Percentiles rank a stretch among this genome's conserved stretches.
Conservation (phyloP, 768 basidiomycete genomes). For the Cystoderma amianthinum region DNA sequence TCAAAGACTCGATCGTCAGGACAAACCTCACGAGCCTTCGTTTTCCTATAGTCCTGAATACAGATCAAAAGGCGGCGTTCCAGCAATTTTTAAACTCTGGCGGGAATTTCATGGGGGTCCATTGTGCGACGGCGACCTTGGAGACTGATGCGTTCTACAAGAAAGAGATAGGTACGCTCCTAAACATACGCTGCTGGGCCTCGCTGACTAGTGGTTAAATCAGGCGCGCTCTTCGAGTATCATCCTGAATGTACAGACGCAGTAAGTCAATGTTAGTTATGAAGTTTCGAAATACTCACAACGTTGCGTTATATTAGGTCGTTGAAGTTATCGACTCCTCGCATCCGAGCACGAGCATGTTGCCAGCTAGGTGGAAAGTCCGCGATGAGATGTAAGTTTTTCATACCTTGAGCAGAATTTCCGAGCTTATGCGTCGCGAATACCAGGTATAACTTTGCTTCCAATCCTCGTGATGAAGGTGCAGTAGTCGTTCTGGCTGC, state of each 20-base stretch:
- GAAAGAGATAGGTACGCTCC: constrained; percentile 46
- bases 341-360: constrained; percentile 55
- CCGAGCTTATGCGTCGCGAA: neutral
- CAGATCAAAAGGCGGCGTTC: constrained; percentile 50
- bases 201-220: too few relatives aligned
- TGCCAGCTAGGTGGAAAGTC: constrained; percentile 48
- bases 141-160: constrained; percentile 49
- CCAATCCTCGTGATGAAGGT: constrained; percentile 59
- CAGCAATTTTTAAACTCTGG: constrained; percentile 59
- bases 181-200: too few relatives aligned
- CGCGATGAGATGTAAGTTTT: constrained; percentile 51
- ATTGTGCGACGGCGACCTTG: constrained; percentile 58
- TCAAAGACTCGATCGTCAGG: too few relatives aligned
- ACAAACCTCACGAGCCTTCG: too few relatives aligned
- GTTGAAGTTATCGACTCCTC: constrained; percentile 48
- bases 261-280: constrained; percentile 28
- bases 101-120: constrained; percentile 66
- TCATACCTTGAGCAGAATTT: neutral
- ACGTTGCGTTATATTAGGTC: too few relatives aligned
- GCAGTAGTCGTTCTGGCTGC: constrained; percentile 59
- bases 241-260: constrained; percentile 65
- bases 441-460: constrained; percentile 62
- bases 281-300: too few relatives aligned
- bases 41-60: constrained; percentile 50
- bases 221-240: constrained; percentile 66